Evolutionary conservation across 805 yeast genomes (phyloP).

Genomic region (Saccharomyces paradoxus): DNA sequence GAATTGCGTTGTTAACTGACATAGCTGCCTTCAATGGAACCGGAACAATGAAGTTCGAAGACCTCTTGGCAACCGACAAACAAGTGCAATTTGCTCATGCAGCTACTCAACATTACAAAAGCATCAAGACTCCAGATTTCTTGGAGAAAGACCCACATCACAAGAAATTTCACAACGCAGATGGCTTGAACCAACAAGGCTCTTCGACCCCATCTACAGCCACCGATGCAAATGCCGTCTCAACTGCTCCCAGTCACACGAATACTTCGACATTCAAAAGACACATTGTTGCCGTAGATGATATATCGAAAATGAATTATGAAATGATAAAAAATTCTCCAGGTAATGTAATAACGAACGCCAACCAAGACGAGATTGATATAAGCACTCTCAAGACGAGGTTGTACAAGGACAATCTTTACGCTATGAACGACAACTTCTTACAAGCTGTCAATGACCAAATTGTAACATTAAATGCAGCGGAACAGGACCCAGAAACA

Average conservation of each 20-base stretch:
- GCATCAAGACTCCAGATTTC: conserved; percentile 1
- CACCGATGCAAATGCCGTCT: conserved; percentile 1
- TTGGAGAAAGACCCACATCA: conserved; percentile 5
- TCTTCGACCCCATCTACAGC: neutral
- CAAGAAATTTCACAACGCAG: conserved; percentile 5
- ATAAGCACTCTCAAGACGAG: conserved; percentile 19
- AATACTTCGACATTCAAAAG: conserved; percentile 13
- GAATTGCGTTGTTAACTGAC: neutral
- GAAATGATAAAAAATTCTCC: conserved; percentile 29
- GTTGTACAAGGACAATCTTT: conserved; percentile 22
- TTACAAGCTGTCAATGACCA: conserved; percentile 8
- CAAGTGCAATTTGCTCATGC: conserved; percentile 9
- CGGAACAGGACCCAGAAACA: neutral
- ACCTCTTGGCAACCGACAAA: conserved; percentile 6
- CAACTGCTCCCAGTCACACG: neutral
- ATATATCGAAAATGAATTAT: conserved; percentile 28
- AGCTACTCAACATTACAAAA: conserved; percentile 9
- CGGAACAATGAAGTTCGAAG: conserved; percentile 1
- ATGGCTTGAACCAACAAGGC: neutral
- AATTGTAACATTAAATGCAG: conserved; percentile 3
- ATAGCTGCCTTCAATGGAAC: neutral
- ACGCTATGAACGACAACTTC: conserved; percentile 24
- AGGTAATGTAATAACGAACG: conserved; percentile 16
- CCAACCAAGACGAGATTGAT: conserved; percentile 11
- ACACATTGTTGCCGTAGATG: conserved; percentile 28